These are phyloP conservation scores for Aegilops speltoides DNA, from an alignment of 176 grass and related monocot genomes.

Conservation along the genomic window DNA sequence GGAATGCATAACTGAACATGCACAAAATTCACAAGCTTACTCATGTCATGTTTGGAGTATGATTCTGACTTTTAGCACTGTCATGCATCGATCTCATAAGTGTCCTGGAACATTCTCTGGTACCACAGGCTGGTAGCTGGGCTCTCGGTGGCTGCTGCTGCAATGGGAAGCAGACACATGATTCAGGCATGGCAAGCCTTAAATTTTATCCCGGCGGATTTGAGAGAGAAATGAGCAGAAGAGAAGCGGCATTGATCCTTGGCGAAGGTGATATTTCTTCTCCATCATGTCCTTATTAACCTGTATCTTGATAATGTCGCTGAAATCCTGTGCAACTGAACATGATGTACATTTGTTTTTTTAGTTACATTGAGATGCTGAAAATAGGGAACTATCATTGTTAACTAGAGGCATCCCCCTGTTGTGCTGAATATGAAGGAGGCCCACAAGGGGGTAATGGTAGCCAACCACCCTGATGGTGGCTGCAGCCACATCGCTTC, in stretches of 20 bases:
- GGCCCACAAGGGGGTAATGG: conserved; percentile 78
- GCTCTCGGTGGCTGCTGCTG: conserved; percentile 62
- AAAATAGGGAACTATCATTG: not conserved
- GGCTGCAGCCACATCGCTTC: conserved; percentile 75
- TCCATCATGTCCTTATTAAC: not conserved
- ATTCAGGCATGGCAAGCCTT: conserved; percentile 70
- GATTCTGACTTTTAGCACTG: not conserved
- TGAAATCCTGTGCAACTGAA: not conserved
- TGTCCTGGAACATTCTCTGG: not conserved
- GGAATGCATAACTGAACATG: not conserved
- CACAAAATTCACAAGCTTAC: not conserved
- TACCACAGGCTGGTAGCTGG: conserved; percentile 61
- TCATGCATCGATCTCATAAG: not conserved
- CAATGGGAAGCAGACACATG: conserved; percentile 56
- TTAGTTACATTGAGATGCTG: not conserved
- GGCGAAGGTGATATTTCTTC: conserved; percentile 51
- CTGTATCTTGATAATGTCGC: not conserved
- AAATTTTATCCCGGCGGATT: conserved; percentile 82
- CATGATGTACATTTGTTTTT: not conserved
- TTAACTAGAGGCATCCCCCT: too few relatives aligned
- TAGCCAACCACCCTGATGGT: conserved; percentile 80
- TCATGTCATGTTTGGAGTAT: not conserved
- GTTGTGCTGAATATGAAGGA: conserved; percentile 61
- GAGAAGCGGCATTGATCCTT: conserved; percentile 83
- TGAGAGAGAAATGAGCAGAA: conserved; percentile 65